These are phyloP conservation scores for Huntiella decipiens DNA, from an alignment of 2,329 filamentous ascomycete species.

Conservation along the genomic window DNA sequence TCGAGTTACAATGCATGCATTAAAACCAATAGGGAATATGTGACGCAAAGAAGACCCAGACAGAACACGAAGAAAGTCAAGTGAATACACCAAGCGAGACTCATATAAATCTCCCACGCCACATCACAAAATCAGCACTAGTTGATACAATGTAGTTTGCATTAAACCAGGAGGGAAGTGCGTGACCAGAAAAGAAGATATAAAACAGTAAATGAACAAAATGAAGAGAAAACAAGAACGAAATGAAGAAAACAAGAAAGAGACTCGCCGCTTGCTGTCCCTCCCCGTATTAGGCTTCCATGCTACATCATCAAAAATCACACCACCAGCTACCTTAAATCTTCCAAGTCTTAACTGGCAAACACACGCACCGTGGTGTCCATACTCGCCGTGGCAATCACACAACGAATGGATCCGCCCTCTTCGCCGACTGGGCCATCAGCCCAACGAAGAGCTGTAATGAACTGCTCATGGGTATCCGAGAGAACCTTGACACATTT, in stretches of 20 bases:
- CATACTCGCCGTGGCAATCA: slow-evolving; percentile 70
- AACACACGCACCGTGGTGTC: slow-evolving; percentile 65
- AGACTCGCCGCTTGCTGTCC: neutral
- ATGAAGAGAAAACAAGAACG: neutral
- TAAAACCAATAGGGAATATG: no score
- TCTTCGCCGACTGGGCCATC: slow-evolving; percentile 32
- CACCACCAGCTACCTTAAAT: neutral
- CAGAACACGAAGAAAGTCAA: no score
- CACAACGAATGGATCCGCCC: slow-evolving; percentile 47
- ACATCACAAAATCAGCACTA: no score
- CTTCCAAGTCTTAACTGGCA: slow-evolving; percentile 29
- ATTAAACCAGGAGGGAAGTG: no score
- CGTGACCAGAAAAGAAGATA: neutral
- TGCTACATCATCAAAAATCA: neutral
- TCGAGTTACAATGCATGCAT: no score
- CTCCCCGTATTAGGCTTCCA: neutral
- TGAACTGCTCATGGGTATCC: slow-evolving; percentile 66
- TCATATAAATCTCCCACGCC: no score
- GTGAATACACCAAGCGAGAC: no score
- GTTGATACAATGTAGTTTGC: no score
- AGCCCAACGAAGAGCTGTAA: slow-evolving; percentile 76
- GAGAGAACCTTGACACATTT: slow-evolving; percentile 70
- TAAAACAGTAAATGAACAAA: neutral
- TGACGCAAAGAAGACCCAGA: no score
- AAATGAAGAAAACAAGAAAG: neutral